Conservation (phyloP, 352 stramenopile genomes). For the Globisporangium splendens region DNA sequence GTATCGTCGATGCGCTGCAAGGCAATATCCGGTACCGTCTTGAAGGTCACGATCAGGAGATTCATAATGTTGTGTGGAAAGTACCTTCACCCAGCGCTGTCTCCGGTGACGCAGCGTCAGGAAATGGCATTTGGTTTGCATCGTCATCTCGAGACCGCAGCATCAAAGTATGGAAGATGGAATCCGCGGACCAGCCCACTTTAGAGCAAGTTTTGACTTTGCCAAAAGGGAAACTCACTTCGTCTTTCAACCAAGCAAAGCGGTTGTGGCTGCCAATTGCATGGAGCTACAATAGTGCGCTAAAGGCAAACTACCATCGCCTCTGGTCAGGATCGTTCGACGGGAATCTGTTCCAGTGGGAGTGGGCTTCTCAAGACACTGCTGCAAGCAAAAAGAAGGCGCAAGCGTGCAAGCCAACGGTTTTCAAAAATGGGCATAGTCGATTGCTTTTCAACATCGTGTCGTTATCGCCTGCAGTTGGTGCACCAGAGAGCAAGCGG, state of each 20-base stretch:
- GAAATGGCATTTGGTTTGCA: constrained; percentile 32
- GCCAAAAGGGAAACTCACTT: constrained; percentile 58
- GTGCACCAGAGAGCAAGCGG: background rate
- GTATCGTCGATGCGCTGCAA: constrained; percentile 41
- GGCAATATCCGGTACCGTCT: constrained; percentile 36
- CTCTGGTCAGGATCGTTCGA: constrained; percentile 75
- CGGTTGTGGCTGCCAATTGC: constrained; percentile 71
- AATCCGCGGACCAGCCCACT: constrained; percentile 5
- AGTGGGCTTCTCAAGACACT: constrained; percentile 28
- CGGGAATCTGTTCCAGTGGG: constrained; percentile 59
- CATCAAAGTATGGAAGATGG: constrained; percentile 59
- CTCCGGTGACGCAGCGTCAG: background rate
- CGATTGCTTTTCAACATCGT: constrained; percentile 68
- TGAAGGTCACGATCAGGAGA: constrained; percentile 67
- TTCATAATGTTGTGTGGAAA: constrained; percentile 55
- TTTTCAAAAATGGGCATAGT: constrained; percentile 61
- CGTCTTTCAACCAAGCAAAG: constrained; percentile 62
- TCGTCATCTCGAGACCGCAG: constrained; percentile 66
- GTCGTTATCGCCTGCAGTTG: constrained; percentile 8
- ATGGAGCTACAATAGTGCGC: constrained; percentile 29
- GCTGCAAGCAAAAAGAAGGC: constrained; percentile 11
- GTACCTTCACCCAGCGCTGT: background rate
- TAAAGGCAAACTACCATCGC: constrained; percentile 17
- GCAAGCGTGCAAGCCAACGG: constrained; percentile 32
- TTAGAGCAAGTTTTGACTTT: constrained; percentile 37